Percentiles rank a stretch among this genome's conserved stretches.
Evolutionary conservation across 768 basidiomycete genomes (phyloP).

Genomic region (Lactarius sp.): DNA sequence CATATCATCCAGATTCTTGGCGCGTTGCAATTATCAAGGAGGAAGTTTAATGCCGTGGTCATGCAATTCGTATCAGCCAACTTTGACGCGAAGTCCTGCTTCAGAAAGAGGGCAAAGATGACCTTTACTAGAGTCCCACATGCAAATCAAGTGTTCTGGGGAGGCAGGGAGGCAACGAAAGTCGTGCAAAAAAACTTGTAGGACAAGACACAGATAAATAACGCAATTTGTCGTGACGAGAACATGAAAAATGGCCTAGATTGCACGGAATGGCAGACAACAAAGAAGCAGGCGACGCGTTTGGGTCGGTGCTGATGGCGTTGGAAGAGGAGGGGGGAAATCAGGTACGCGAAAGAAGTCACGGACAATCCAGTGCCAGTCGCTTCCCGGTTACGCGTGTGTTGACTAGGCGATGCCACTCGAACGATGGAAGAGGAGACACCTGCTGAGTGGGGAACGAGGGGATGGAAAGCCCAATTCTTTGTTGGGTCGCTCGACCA

Average conservation of each 20-base stretch:
- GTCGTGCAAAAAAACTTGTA: background rate
- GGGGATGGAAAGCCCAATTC: background rate
- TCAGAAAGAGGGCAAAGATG: background rate
- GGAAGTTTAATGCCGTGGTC: background rate
- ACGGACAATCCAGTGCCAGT: background rate
- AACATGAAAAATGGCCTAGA: background rate
- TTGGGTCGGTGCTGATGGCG: background rate
- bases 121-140: background rate
- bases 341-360: conserved; percentile 5
- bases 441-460: background rate
- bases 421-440: background rate
- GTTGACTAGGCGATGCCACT: background rate
- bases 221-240: background rate
- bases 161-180: background rate
- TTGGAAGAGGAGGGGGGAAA: background rate
- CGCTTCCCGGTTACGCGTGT: background rate
- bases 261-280: background rate
- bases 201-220: background rate
- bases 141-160: background rate
- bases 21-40: background rate
- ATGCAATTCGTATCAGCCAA: background rate
- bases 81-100: background rate
- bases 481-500: background rate
- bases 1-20: background rate
- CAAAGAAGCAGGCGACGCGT: background rate